Evolutionary conservation across 257 asterid genomes (phyloP), one percentile per base, ranked within the genome.

Genomic region (Mentha longifolia): DNA sequence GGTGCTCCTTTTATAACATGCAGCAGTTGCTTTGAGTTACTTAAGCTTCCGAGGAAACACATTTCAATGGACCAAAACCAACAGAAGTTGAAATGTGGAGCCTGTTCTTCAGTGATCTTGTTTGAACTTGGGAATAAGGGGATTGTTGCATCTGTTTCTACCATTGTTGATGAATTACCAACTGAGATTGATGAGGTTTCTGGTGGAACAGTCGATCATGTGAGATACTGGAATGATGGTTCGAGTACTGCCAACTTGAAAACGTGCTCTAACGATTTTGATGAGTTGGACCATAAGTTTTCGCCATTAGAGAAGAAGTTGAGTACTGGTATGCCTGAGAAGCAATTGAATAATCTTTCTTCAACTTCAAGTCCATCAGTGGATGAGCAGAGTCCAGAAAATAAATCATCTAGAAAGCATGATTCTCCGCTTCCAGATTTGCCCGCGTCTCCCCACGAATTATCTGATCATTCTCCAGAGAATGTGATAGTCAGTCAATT

Each of bases 1-100:
- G 99, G 97, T 46, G 95, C 99, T 61, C 99, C 99, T 4, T 85
- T 91, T 28, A 66, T 91, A 73, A 77, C 93, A n/a, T 94, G 99
- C 83, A 81, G 82, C 68, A 86, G 80, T 72, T 94, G 99, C 89
- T 91, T 82, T 59, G 97, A 88, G 89, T 41, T 89, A 59, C 83
- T 94, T 81, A 89, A 76, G 71, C 75, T 94, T 43, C 82, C 92
- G 16, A 83, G 76, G 73, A 89, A 82, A 77, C 81, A 74, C 74
- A 68, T 82, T 50, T 77, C 84, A 4, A 70, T 33, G 25, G 87
- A 57, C 66, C 85, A 88, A 80, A 78, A 16, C n/a, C 78, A 65
- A 46, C 83, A 81, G 75, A 83, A 74, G 79, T 55, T 89, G 63
- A 94, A 86, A 82, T 94, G 99, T 9, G 99, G 97, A 67, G 91